Percentiles rank a stretch among this genome's conserved stretches.
phyloP scores from a whole-genome alignment of 306 rosid genomes.

The Trifolium pratense region DNA sequence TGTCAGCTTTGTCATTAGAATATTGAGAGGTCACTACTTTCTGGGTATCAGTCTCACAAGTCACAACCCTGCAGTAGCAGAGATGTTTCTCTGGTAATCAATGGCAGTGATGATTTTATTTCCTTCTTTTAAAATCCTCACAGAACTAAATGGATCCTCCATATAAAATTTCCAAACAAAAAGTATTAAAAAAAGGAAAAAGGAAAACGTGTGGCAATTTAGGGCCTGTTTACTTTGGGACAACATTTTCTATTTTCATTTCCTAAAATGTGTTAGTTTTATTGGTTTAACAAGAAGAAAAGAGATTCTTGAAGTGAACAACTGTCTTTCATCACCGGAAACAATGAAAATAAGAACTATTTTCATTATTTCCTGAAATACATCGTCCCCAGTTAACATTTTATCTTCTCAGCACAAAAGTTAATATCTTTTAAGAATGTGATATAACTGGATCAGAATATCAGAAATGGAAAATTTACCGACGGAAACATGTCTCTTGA shows the following conservation, averaged over 20 bases:
- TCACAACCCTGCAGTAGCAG: neutral
- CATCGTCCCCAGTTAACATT: too few relatives aligned
- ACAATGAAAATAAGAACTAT: too few relatives aligned
- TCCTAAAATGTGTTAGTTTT: too few relatives aligned
- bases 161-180: neutral
- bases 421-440: too few relatives aligned
- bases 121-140: neutral
- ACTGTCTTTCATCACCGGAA: too few relatives aligned
- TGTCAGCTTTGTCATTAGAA: neutral
- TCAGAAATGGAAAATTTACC: neutral
- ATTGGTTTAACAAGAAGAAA: too few relatives aligned
- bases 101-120: neutral
- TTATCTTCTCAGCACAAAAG: too few relatives aligned
- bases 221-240: too few relatives aligned
- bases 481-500: neutral
- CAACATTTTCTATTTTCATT: too few relatives aligned
- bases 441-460: neutral
- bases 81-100: neutral
- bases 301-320: too few relatives aligned
- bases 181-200: neutral
- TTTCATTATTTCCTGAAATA: too few relatives aligned
- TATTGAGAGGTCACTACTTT: neutral
- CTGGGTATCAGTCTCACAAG: too few relatives aligned
- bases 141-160: neutral
- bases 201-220: neutral